These are phyloP conservation scores for Botrytis byssoidea DNA, from an alignment of 2,329 filamentous ascomycete genomes.

Conservation along the genomic window DNA sequence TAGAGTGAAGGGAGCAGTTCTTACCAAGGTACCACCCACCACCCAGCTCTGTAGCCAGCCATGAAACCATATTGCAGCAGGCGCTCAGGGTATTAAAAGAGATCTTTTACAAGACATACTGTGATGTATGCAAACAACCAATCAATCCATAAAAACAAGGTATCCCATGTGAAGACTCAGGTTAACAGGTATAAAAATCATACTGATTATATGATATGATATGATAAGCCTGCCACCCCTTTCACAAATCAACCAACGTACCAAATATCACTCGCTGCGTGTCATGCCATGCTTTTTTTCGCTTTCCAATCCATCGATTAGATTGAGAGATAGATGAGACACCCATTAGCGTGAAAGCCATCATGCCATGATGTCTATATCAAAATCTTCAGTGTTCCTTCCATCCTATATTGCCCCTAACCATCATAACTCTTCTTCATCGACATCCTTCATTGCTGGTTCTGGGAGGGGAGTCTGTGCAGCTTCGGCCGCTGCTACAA, in stretches of 20 bases:
- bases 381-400: slow-evolving; percentile 11
- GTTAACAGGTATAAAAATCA: slow-evolving; percentile 9
- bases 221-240: background rate
- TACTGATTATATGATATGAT: background rate
- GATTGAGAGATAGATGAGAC: slow-evolving; percentile 9
- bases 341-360: background rate
- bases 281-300: background rate
- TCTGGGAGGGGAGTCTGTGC: slow-evolving; percentile 32
- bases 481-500: slow-evolving; percentile 37
- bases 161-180: background rate
- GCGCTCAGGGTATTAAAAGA: background rate
- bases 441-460: slow-evolving; percentile 26
- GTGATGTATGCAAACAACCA: slow-evolving; percentile 9
- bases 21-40: slow-evolving; percentile 1
- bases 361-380: slow-evolving; percentile 10
- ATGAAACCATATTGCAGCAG: background rate
- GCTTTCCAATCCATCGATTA: slow-evolving; percentile 13
- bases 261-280: slow-evolving; percentile 11
- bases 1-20: background rate
- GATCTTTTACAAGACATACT: slow-evolving; percentile 1
- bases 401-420: background rate
- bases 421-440: slow-evolving; percentile 38
- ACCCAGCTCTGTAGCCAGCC: background rate
- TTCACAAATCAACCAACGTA: background rate
- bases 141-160: slow-evolving; percentile 11